A percentile compares a stretch with the other conserved stretches of the same genome.
Conservation (phyloP, 2,329 filamentous ascomycete species). For the Apiospora malaysiana region DNA sequence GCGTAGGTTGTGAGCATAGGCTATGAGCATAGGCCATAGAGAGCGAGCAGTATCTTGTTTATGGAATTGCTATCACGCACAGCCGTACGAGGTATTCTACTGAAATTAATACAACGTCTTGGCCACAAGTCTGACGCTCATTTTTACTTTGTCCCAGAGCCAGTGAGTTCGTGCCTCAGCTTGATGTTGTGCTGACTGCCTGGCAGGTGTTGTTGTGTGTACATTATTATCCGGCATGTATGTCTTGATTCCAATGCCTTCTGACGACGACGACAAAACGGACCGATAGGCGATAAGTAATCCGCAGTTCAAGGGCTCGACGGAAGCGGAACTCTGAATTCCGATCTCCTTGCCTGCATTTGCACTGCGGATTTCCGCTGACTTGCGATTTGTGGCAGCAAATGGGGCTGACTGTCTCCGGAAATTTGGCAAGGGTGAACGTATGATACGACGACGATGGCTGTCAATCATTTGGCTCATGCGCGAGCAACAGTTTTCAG, state of each 20-base stretch:
- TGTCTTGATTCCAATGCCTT: background rate
- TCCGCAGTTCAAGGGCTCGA: background rate
- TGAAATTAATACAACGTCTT: constrained; percentile 12
- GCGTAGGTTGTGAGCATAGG: background rate
- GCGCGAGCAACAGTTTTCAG: background rate
- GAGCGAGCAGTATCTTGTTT: background rate
- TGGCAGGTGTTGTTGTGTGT: background rate
- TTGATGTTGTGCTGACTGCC: constrained; percentile 10
- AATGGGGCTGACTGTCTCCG: background rate
- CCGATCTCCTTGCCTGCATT: background rate
- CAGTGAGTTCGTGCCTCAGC: constrained; percentile 8
- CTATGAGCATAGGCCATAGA: constrained; percentile 6
- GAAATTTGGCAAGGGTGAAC: constrained; percentile 4
- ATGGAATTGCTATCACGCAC: background rate
- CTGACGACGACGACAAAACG: background rate
- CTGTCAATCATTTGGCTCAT: constrained; percentile 9
- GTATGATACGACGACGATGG: constrained; percentile 9
- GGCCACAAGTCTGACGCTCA: background rate
- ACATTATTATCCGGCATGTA: background rate
- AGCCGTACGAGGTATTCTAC: background rate
- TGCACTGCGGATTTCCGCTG: background rate
- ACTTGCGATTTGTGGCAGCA: background rate
- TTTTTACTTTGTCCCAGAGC: background rate
- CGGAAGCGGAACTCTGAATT: background rate
- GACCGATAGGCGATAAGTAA: background rate